These are phyloP conservation scores for Epichloe amarillans DNA, from an alignment of 2,329 filamentous ascomycete species.

Conservation along the genomic window DNA sequence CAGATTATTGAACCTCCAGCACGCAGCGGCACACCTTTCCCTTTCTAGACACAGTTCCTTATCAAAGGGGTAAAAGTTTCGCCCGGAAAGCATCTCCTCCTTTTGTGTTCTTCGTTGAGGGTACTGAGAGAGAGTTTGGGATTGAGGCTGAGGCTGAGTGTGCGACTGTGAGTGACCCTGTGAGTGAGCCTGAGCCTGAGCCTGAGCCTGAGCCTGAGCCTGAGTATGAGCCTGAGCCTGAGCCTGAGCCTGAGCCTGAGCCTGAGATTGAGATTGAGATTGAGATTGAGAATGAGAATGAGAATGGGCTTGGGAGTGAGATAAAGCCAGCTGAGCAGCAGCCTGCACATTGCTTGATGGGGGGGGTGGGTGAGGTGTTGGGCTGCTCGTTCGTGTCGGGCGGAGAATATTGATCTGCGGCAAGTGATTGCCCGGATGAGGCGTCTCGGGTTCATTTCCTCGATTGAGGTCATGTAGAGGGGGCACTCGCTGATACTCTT, in stretches of 20 bases:
- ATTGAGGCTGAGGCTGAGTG: not conserved
- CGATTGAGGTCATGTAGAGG: constrained; percentile 46
- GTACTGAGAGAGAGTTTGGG: constrained; percentile 29
- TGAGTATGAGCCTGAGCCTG: constrained; percentile 15
- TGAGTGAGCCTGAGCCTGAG: constrained; percentile 13
- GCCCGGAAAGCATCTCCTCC: constrained; percentile 75
- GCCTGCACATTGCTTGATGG: constrained; percentile 31
- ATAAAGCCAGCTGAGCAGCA: constrained; percentile 46
- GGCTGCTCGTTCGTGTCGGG: constrained; percentile 35
- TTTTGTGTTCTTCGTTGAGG: constrained; percentile 52
- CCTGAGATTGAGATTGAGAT: constrained; percentile 32
- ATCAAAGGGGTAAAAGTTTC: constrained; percentile 68
- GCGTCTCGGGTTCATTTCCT: constrained; percentile 37
- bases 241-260: too few species aligned
- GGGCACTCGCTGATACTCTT: constrained; percentile 48
- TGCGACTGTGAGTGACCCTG: constrained; percentile 16
- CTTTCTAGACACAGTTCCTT: constrained; percentile 69
- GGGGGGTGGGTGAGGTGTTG: constrained; percentile 24
- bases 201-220: too few species aligned
- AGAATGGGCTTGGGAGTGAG: constrained; percentile 36
- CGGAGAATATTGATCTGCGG: constrained; percentile 46
- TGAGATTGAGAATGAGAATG: constrained; percentile 39
- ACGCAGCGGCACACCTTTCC: constrained; percentile 67
- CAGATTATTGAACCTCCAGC: constrained; percentile 72
- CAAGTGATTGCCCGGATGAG: constrained; percentile 35